These are phyloP conservation scores for Pneumocystis canis DNA, from an alignment of 1,139 yeast genomes.

Conservation along the genomic window DNA sequence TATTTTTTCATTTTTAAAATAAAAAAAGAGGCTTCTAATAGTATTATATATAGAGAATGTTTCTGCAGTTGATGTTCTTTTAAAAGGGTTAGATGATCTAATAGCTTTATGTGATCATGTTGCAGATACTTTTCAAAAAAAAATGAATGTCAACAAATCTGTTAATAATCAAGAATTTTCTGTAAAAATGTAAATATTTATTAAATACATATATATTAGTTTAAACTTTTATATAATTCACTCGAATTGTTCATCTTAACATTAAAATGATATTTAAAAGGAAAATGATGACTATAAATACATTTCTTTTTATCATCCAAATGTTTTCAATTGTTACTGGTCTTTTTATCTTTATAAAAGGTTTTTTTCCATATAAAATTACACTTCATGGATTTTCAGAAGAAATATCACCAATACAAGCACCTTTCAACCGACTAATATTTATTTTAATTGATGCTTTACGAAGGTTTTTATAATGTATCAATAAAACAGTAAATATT, in stretches of 20 bases:
- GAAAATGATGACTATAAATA: constrained; percentile 12
- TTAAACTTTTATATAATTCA: not conserved
- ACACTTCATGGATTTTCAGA: constrained; percentile 41
- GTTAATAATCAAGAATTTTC: not conserved
- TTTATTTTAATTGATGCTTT: constrained; percentile 87
- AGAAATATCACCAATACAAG: constrained; percentile 20
- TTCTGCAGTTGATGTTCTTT: constrained; percentile 86
- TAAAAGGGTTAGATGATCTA: constrained; percentile 78
- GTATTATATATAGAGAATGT: constrained; percentile 27
- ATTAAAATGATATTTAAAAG: not conserved
- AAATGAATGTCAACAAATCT: not conserved
- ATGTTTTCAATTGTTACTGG: constrained; percentile 27
- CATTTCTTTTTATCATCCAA: constrained; percentile 26
- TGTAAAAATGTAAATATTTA: not conserved
- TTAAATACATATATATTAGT: not conserved
- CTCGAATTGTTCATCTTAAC: not conserved
- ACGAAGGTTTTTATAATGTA: constrained; percentile 28
- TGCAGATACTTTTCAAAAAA: constrained; percentile 46
- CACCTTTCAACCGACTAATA: constrained; percentile 51
- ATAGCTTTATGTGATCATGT: constrained; percentile 70
- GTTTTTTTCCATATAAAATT: constrained; percentile 81
- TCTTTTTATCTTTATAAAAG: constrained; percentile 49
- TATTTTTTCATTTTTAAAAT: constrained; percentile 7
- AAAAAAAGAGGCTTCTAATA: not conserved
- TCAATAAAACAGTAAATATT: not conserved